These are phyloP conservation scores for Tetrapisispora pingtungensis DNA, from an alignment of 805 yeast genomes.

Conservation along the genomic window DNA sequence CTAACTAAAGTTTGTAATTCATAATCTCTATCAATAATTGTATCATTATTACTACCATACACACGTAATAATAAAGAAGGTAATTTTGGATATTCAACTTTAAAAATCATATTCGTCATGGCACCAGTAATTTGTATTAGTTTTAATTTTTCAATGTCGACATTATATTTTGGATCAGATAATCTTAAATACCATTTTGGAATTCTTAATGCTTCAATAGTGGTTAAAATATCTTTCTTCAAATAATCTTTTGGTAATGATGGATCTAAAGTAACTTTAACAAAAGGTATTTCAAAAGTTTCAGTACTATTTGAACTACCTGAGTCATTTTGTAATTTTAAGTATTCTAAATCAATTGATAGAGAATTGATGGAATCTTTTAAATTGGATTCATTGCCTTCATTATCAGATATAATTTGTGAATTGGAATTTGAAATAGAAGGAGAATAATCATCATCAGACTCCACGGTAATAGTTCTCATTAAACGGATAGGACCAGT, in stretches of 20 bases:
- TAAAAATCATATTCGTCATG: slow-evolving; percentile 80
- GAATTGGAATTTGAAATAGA: neutral
- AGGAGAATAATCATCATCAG: slow-evolving; percentile 7
- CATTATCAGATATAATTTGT: slow-evolving; percentile 6
- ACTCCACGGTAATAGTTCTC: slow-evolving; percentile 22
- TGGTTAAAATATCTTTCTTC: slow-evolving; percentile 64
- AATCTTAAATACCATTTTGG: slow-evolving; percentile 67
- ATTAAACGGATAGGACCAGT: slow-evolving; percentile 24
- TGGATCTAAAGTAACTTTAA: slow-evolving; percentile 58
- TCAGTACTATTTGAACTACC: slow-evolving; percentile 9
- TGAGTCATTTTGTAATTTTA: neutral
- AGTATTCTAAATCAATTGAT: neutral
- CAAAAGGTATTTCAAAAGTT: slow-evolving; percentile 34
- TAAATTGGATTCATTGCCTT: neutral
- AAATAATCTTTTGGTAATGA: slow-evolving; percentile 75
- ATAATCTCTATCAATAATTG: slow-evolving; percentile 73
- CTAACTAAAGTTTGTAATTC: slow-evolving; percentile 68
- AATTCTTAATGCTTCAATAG: slow-evolving; percentile 53
- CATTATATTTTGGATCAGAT: slow-evolving; percentile 13
- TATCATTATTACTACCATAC: slow-evolving; percentile 80
- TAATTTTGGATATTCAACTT: slow-evolving; percentile 51
- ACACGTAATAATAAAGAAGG: slow-evolving; percentile 67
- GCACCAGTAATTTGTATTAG: slow-evolving; percentile 81
- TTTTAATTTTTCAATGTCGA: slow-evolving; percentile 36
- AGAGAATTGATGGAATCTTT: neutral